These are phyloP conservation scores for Artemisia annua DNA, from an alignment of 129 eudicot genomes.

Conservation along the genomic window DNA sequence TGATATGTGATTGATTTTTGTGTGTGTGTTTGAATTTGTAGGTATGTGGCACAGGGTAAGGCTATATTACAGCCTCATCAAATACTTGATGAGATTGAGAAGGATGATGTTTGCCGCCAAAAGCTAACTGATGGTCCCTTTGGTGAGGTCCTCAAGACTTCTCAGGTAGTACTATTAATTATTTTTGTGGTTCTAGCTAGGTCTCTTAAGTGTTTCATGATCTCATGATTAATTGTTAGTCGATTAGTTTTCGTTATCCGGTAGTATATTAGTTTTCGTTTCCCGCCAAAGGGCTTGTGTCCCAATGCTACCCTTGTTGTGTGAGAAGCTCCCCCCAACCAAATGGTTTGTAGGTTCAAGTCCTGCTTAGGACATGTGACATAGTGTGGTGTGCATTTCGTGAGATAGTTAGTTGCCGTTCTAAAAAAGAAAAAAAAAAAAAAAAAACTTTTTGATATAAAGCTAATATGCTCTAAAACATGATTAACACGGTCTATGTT, in stretches of 20 bases:
- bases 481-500: slow-evolving; percentile 14
- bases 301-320: no score
- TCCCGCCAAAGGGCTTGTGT: no score
- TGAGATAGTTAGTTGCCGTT: no score
- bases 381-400: no score
- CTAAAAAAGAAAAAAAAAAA: no score
- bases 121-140: slow-evolving; percentile 76
- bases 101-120: slow-evolving; percentile 41
- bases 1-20: not conserved
- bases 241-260: not conserved
- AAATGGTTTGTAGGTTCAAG: no score
- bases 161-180: slow-evolving; percentile 55
- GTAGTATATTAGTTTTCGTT: no score
- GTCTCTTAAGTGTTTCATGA: not conserved
- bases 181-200: not conserved
- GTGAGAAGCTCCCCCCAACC: no score
- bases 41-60: slow-evolving; percentile 98
- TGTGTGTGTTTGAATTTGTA: slow-evolving; percentile 10
- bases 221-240: slow-evolving; percentile 5
- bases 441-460: no score
- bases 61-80: slow-evolving; percentile 88
- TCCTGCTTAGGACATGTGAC: no score
- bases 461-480: not conserved
- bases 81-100: slow-evolving; percentile 78
- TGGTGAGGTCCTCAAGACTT: slow-evolving; percentile 65